phyloP scores from a whole-genome alignment of 305 asterid genomes.

The Fraxinus albicans region DNA sequence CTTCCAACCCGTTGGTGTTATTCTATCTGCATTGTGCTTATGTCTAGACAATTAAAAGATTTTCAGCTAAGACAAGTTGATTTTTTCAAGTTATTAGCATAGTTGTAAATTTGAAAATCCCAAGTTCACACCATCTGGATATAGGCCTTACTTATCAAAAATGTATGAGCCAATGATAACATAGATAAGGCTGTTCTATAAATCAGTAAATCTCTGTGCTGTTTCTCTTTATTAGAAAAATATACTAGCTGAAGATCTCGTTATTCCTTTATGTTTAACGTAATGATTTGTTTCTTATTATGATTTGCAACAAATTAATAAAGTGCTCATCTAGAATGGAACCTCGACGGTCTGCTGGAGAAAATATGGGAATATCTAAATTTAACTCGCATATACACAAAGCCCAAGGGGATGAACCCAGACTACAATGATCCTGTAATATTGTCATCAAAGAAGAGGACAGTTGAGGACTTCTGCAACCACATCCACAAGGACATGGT shows the following conservation, averaged over 20 bases:
- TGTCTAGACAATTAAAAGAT: not conserved
- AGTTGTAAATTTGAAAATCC: not conserved
- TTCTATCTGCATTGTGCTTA: not conserved
- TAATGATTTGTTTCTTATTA: not conserved
- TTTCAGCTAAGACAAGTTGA: not conserved
- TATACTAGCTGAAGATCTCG: not conserved
- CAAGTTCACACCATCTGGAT: not conserved
- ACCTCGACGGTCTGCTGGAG: slow-evolving; percentile 93
- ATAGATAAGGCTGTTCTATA: not conserved
- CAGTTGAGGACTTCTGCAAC: slow-evolving; percentile 82
- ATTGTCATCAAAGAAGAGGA: slow-evolving; percentile 74
- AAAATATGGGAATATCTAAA: slow-evolving; percentile 88
- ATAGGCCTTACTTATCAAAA: not conserved
- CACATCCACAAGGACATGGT: slow-evolving; percentile 96
- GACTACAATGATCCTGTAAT: slow-evolving; percentile 96
- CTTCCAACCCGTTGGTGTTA: not conserved
- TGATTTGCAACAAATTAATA: slow-evolving; percentile 25
- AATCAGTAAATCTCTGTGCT: not conserved
- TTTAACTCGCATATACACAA: slow-evolving; percentile 93
- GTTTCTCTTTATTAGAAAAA: not conserved
- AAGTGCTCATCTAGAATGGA: slow-evolving; percentile 99
- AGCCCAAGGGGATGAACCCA: slow-evolving; percentile 99
- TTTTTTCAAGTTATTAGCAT: not conserved
- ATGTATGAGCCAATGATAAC: not conserved
- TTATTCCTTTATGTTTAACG: not conserved